Base-by-base conservation (phyloP, 257 asterid genomes). In the Solanum arcanum region DNA sequence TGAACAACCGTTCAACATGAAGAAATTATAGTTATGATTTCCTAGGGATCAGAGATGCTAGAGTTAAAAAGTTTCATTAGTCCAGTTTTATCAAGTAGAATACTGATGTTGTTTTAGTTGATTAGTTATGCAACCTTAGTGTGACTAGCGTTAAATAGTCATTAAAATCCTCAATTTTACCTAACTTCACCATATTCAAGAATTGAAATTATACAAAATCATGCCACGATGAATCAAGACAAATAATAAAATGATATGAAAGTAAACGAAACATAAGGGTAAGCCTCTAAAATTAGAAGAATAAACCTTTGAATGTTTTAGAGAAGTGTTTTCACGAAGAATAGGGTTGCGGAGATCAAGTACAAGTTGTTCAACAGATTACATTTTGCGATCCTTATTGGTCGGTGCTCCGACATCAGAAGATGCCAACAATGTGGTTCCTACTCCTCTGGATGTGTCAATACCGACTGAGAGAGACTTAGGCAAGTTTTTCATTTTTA, bases 371-470 rank as follows among this genome's bases (percentile, higher is more conserved):
- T 70, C 85, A 70, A 95, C 93, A 39, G 95, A 92, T 90, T 93
- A 95, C 93, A 94, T 91, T 73, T 92, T 92, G 69, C 95, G 89
- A 83, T 92, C 98, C 87, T 91, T 94, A 87, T 84, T 91, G 41
- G 72, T 86, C 25, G 68, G 88, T 52, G 73, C 33, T 29, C 31
- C 31, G 31, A 29, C 31, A 29, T 29, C 2, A 29, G 31, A 29
- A 29, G 31, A 29, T 29, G 31, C 31, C 31, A 29, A 29, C 31
- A 29, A 29, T 29, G 31, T 29, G 31, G 31, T 2, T 29, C 31
- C 31, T 29, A 29, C 31, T 29, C 31, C 31, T 29, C 31, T 29
- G 31, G 31, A 29, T 29, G 31, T 29, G 31, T 29, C 31, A 29
- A 29, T 29, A 29, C 31, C 31, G 31, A 29, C 31, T 29, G 31